Evolutionary conservation across 2,329 filamentous ascomycete species (phyloP).

Genomic region (Paecilomyces fulvus): DNA sequence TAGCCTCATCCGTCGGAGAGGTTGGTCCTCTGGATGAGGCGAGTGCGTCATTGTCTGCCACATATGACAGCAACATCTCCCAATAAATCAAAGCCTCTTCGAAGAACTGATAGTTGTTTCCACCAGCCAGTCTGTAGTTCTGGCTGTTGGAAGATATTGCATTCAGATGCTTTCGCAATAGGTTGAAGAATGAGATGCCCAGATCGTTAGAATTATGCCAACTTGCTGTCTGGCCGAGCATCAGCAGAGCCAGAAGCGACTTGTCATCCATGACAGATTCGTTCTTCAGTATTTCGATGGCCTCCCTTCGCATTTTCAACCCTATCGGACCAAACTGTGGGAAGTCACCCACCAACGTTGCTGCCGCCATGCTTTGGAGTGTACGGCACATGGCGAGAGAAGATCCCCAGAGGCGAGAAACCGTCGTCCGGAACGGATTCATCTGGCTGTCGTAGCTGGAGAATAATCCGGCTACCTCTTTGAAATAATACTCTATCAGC

Average conservation of each 20-base stretch:
- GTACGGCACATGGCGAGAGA: conserved; percentile 52
- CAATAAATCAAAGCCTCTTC: conserved; percentile 50
- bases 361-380: conserved; percentile 57
- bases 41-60: conserved; percentile 35
- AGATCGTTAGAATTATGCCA: conserved; percentile 52
- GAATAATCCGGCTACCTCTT: conserved; percentile 52
- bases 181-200: conserved; percentile 45
- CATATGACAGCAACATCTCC: conserved; percentile 52
- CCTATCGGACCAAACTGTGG: conserved; percentile 45
- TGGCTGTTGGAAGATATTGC: conserved; percentile 24
- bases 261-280: conserved; percentile 44
- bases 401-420: conserved; percentile 50
- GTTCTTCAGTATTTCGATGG: conserved; percentile 43
- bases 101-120: conserved; percentile 46
- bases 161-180: conserved; percentile 34
- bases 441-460: conserved; percentile 57
- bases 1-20: conserved; percentile 15
- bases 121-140: conserved; percentile 7
- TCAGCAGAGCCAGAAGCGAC: conserved; percentile 48
- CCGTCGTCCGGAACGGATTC: conserved; percentile 53
- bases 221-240: conserved; percentile 51
- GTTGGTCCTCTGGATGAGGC: conserved; percentile 13
- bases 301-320: conserved; percentile 45
- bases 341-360: conserved; percentile 51
- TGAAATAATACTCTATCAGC: conserved; percentile 56